These are phyloP conservation scores for Kitagawia praeruptora DNA, from an alignment of 129 eudicot species.

Conservation along the genomic window DNA sequence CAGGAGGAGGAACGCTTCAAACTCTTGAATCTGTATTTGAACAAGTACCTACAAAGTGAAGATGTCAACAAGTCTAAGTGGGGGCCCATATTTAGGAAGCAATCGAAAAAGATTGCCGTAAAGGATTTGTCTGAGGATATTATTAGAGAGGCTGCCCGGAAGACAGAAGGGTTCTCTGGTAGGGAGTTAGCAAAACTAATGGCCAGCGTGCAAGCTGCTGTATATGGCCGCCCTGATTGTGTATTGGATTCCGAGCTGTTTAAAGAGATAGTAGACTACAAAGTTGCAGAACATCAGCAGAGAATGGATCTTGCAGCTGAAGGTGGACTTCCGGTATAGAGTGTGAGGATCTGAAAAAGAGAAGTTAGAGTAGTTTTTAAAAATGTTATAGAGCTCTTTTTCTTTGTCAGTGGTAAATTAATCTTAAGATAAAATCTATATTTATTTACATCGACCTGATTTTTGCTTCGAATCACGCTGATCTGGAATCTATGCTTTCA, in stretches of 20 bases:
- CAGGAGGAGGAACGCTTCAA: conserved; percentile 77
- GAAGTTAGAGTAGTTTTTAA: conserved; percentile 1
- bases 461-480: background rate
- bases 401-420: background rate
- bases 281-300: conserved; percentile 83
- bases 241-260: conserved; percentile 68
- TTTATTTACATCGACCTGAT: background rate
- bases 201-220: conserved; percentile 97
- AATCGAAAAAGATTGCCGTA: conserved; percentile 55
- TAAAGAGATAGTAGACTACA: conserved; percentile 89
- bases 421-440: background rate
- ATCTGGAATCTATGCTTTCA: background rate
- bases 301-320: conserved; percentile 60
- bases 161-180: conserved; percentile 88
- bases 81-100: conserved; percentile 44
- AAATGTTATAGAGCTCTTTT: background rate
- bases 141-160: conserved; percentile 70
- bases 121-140: conserved; percentile 74
- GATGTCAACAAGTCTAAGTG: conserved; percentile 37
- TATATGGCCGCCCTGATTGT: conserved; percentile 90
- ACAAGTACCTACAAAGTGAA: conserved; percentile 51
- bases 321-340: conserved; percentile 32
- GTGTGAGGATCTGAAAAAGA: conserved; percentile 1
- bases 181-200: conserved; percentile 90
- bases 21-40: conserved; percentile 68